Base-by-base conservation (phyloP, 306 rosid species). In the Cucurbita maxima region DNA sequence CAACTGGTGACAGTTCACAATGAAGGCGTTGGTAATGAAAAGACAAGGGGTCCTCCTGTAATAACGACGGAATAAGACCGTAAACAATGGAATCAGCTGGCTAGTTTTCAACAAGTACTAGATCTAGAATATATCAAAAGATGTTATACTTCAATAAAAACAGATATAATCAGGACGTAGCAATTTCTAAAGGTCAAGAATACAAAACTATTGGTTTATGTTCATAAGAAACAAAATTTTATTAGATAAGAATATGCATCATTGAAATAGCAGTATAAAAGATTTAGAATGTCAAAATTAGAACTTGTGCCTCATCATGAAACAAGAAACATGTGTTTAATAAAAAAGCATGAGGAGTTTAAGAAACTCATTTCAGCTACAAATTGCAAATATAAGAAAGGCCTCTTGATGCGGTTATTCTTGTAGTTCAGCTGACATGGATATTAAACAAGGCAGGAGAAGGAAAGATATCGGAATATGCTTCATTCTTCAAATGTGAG, bases 11-110 rank as follows among this genome's bases (percentile, higher is more conserved):
- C 71, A 94, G 79, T 64, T 89, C 91, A 80, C 96, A 94, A 64
- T 30, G 85, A 64, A 94, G 97, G 74, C 87, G 88, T 75, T 83
- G 87, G 78, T 91, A 94, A 76, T 78, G 93, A 77, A 85, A 76
- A 83, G 72, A 87, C 81, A 94, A 75, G 60, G 96, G 90, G 81
- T 94, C 99, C 58, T 73, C 92, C 99, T 94, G 77, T 73, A 82
- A 73, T 36, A 75, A 74, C 43, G 64, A 58, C 74, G 78, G 59
- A 74, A 67, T 41, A 71, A 73, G 19, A 75, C 71, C 40, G 38
- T n/a, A 37, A 71, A 52, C 50, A 19, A 66, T 18, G 20, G 10
- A 66, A 66, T 10, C 54, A 43, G 54, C 3, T 30, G 34, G 3
- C 34, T 30, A 2, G 34, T 1, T 1, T 25, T 25, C 25, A 25